Conservation (phyloP, 208 protist genomes). For the Acanthamoeba triangularis region DNA sequence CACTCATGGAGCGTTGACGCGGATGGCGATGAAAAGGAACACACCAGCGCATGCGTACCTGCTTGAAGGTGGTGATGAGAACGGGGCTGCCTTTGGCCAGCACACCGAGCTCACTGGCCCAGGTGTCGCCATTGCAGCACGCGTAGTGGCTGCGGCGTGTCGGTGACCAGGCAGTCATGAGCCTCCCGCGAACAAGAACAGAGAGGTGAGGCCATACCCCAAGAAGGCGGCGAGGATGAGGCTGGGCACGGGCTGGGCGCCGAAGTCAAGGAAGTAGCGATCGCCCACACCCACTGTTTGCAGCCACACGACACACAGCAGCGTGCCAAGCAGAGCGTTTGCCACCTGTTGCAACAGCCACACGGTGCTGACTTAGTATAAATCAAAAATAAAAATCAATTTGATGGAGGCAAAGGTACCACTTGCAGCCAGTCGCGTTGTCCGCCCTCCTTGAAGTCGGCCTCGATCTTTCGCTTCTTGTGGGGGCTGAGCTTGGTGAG, state of each 20-base stretch:
- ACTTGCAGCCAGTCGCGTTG: conserved; percentile 85
- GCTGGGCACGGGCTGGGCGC: conserved; percentile 41
- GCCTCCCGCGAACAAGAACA: neutral
- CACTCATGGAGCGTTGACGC: neutral
- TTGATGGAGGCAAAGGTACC: neutral
- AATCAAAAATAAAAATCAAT: neutral
- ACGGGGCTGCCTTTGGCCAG: conserved; percentile 75
- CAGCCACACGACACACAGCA: conserved; percentile 58
- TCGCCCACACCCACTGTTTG: conserved; percentile 4
- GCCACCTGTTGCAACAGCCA: conserved; percentile 35
- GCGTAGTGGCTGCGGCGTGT: conserved; percentile 77
- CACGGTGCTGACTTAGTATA: neutral
- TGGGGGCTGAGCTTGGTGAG: conserved; percentile 83
- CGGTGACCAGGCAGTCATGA: neutral
- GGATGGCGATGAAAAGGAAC: neutral
- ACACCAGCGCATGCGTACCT: neutral
- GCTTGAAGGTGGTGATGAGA: conserved; percentile 78
- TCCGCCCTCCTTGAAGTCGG: conserved; percentile 80
- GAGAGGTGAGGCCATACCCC: conserved; percentile 14
- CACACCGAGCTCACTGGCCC: conserved; percentile 86
- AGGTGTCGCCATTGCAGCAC: conserved; percentile 87
- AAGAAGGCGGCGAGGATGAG: conserved; percentile 75
- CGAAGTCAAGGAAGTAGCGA: conserved; percentile 75
- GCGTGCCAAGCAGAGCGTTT: conserved; percentile 75
- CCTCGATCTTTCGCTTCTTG: conserved; percentile 83